phyloP scores from a whole-genome alignment of 208 protist genomes.

The Lotmaria passim region DNA sequence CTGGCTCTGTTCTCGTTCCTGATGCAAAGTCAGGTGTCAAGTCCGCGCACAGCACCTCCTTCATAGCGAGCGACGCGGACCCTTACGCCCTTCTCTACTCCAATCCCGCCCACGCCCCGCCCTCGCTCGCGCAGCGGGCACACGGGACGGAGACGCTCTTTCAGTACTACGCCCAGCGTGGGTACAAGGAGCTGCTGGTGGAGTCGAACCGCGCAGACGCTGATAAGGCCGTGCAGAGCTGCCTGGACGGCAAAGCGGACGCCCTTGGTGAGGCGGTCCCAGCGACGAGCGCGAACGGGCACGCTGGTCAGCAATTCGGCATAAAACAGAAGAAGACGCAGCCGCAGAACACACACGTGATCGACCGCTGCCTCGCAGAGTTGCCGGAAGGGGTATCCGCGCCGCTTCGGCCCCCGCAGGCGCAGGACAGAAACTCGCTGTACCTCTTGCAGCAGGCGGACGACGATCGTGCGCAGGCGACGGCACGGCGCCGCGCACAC shows the following conservation, averaged over 20 bases:
- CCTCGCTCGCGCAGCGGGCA: conserved; percentile 27
- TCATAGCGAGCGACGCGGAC: conserved; percentile 13
- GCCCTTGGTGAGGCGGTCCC: not conserved
- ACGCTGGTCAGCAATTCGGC: not conserved
- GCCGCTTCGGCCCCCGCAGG: conserved; percentile 23
- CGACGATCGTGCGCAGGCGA: conserved; percentile 12
- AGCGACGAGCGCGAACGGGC: conserved; percentile 2
- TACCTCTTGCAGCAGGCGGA: conserved; percentile 25
- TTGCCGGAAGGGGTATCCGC: not conserved
- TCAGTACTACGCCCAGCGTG: conserved; percentile 59
- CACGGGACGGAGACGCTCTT: conserved; percentile 41
- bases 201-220: conserved; percentile 15
- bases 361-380: conserved; percentile 21
- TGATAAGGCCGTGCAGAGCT: conserved; percentile 23
- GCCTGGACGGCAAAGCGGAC: conserved; percentile 16
- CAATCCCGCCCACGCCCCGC: conserved; percentile 16
- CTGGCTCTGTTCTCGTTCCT: not conserved
- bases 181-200: conserved; percentile 46
- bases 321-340: not conserved
- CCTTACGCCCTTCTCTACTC: conserved; percentile 27
- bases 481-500: conserved; percentile 20
- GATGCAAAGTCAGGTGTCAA: not conserved
- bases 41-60: conserved; percentile 6
- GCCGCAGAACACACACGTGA: conserved; percentile 12
- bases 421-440: conserved; percentile 16